These are phyloP conservation scores for Lagenaria siceraria DNA, from an alignment of 306 rosid genomes.

Conservation along the genomic window DNA sequence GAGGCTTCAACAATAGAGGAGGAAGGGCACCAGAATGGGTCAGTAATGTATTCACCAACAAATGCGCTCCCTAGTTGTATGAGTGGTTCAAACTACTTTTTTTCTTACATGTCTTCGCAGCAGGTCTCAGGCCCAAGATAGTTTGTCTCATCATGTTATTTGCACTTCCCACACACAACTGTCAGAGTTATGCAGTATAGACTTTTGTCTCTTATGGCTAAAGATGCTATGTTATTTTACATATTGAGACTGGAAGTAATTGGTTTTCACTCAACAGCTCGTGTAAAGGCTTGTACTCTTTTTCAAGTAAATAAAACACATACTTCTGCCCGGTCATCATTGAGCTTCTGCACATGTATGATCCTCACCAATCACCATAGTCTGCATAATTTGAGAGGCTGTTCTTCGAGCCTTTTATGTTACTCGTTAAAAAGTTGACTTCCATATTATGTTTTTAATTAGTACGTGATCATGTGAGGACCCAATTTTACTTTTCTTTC, in stretches of 20 bases:
- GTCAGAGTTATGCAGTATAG: background rate
- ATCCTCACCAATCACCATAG: background rate
- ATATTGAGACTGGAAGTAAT: background rate
- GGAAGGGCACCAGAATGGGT: constrained; percentile 20
- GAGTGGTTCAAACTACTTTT: constrained; percentile 20
- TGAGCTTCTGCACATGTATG: background rate
- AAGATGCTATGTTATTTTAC: background rate
- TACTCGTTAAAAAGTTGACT: background rate
- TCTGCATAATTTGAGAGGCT: background rate
- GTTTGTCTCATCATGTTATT: background rate
- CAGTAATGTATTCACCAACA: constrained; percentile 14
- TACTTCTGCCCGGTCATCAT: background rate
- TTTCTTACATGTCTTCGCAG: constrained; percentile 67
- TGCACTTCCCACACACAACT: background rate
- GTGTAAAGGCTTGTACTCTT: background rate
- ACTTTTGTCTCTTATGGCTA: background rate
- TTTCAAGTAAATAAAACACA: background rate
- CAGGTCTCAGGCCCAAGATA: constrained; percentile 86
- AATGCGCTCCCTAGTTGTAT: constrained; percentile 21
- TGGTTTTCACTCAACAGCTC: background rate
- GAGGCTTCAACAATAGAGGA: constrained; percentile 64
- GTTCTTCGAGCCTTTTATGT: background rate
- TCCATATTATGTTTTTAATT: background rate
- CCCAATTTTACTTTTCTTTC: background rate
- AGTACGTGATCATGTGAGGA: background rate